phyloP scores from a whole-genome alignment of 495 filamentous ascomycete species.

The Penicillium coprophilum region DNA sequence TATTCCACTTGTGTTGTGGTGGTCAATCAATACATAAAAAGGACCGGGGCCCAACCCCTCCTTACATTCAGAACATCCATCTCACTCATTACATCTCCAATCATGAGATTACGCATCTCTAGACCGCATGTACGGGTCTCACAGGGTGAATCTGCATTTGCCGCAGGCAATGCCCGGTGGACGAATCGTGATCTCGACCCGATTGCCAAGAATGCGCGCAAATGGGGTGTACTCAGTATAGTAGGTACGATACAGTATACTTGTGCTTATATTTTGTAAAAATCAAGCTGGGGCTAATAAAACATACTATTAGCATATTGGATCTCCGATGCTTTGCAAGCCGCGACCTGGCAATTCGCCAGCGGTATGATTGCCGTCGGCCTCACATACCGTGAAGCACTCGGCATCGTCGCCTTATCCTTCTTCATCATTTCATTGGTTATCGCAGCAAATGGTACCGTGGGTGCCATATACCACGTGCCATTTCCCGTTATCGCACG shows the following conservation, averaged over 20 bases:
- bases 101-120: slow-evolving; percentile 17
- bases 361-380: slow-evolving; percentile 63
- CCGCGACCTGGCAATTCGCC: slow-evolving; percentile 61
- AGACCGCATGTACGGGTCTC: slow-evolving; percentile 35
- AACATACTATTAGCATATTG: slow-evolving; percentile 51
- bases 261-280: background rate
- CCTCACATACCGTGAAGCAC: slow-evolving; percentile 59
- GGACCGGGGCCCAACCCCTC: background rate
- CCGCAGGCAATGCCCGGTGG: slow-evolving; percentile 42
- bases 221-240: slow-evolving; percentile 45
- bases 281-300: background rate
- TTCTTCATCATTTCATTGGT: slow-evolving; percentile 63
- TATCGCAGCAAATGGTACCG: slow-evolving; percentile 63
- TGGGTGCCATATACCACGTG: slow-evolving; percentile 61
- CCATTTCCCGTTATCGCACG: slow-evolving; percentile 68
- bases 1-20: background rate
- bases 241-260: slow-evolving; percentile 35
- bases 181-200: slow-evolving; percentile 50
- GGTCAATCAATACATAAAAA: background rate
- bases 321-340: slow-evolving; percentile 63
- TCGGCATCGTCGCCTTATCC: slow-evolving; percentile 59
- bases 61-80: background rate
- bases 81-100: background rate
- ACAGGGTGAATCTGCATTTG: slow-evolving; percentile 40
- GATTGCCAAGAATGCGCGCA: slow-evolving; percentile 36